Evolutionary conservation across 1,139 yeast genomes (phyloP).

Genomic region (Pichia sp.): DNA sequence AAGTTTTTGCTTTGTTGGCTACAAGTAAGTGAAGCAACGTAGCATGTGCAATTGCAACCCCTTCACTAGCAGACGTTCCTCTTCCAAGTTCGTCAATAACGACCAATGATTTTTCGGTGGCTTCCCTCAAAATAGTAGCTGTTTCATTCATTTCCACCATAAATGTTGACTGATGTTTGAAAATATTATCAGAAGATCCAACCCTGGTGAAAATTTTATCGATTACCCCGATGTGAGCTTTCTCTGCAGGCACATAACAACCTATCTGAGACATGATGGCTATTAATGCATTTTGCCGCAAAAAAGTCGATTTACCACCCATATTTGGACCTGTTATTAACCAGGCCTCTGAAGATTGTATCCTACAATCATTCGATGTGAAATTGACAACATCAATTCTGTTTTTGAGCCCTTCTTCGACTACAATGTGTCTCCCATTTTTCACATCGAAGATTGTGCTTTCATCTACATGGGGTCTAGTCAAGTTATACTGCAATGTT

Average conservation of each 20-base stretch:
- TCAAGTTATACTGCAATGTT: conserved; percentile 60
- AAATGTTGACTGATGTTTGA: conserved; percentile 82
- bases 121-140: conserved; percentile 67
- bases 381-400: conserved; percentile 43
- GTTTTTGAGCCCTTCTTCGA: conserved; percentile 66
- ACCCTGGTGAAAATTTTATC: conserved; percentile 84
- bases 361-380: conserved; percentile 57
- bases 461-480: conserved; percentile 61
- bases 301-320: conserved; percentile 94
- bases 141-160: conserved; percentile 99
- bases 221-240: conserved; percentile 71
- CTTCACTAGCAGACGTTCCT: conserved; percentile 89
- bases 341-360: conserved; percentile 48
- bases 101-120: conserved; percentile 74
- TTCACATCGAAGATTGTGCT: conserved; percentile 41
- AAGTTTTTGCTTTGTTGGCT: conserved; percentile 61
- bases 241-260: conserved; percentile 74
- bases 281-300: conserved; percentile 83
- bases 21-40: conserved; percentile 56
- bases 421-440: conserved; percentile 83
- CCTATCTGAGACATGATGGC: conserved; percentile 88
- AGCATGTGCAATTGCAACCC: conserved; percentile 86
- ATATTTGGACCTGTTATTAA: conserved; percentile 92
- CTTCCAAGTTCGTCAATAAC: conserved; percentile 95
- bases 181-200: conserved; percentile 89